phyloP scores from a whole-genome alignment of 352 stramenopile species.

The Phytophthora syringae region DNA sequence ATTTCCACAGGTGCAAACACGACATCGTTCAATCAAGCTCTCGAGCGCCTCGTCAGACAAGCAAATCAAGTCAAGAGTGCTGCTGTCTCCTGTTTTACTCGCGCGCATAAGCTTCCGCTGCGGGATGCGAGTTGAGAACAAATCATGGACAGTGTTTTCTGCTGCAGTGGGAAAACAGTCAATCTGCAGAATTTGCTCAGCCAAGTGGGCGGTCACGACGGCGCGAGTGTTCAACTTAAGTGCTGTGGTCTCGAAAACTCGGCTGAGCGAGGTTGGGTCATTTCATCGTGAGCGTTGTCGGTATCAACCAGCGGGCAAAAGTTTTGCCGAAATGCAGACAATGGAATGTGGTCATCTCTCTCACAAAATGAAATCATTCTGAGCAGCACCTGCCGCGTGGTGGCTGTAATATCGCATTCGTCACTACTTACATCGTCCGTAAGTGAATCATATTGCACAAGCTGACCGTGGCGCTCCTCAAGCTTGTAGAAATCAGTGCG shows the following conservation, averaged over 20 bases:
- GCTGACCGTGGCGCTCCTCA: constrained; percentile 10
- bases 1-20: constrained; percentile 29
- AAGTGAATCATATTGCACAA: constrained; percentile 19
- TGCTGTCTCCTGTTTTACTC: neutral
- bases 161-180: constrained; percentile 12
- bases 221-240: neutral
- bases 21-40: constrained; percentile 28
- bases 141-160: neutral
- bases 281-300: constrained; percentile 2
- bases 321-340: constrained; percentile 4
- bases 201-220: constrained; percentile 29
- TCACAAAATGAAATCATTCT: constrained; percentile 26
- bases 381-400: constrained; percentile 10
- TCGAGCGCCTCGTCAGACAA: constrained; percentile 24
- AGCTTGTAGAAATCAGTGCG: constrained; percentile 15
- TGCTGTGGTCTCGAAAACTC: constrained; percentile 2
- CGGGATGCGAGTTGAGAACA: constrained; percentile 11
- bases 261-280: neutral
- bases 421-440: neutral
- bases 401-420: constrained; percentile 1
- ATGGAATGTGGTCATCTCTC: constrained; percentile 16
- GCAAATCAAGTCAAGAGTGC: constrained; percentile 19
- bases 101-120: constrained; percentile 18
- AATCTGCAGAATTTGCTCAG: constrained; percentile 22
- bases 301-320: neutral